Evolutionary conservation across 495 filamentous ascomycete species (phyloP).

Genomic region (Tuber microsphaerosporum): DNA sequence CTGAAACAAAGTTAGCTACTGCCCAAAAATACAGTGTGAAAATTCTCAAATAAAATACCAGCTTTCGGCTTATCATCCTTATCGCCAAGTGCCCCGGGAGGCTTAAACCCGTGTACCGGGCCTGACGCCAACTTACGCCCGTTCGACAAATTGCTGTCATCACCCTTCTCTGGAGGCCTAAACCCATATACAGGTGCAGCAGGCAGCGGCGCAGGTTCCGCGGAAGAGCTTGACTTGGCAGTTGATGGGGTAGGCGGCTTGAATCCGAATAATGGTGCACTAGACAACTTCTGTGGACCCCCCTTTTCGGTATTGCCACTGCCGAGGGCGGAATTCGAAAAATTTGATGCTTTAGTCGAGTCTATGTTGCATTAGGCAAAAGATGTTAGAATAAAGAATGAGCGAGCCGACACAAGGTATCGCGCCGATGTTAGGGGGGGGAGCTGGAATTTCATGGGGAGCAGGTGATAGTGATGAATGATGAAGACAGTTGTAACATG

Average conservation of each 20-base stretch:
- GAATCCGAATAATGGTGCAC: slow-evolving; percentile 24
- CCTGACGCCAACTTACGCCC: slow-evolving; percentile 11
- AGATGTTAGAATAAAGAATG: slow-evolving; percentile 5
- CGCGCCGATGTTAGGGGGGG: not conserved
- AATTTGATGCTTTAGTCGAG: not conserved
- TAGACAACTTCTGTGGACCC: slow-evolving; percentile 15
- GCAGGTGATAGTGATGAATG: not conserved
- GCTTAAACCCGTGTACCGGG: slow-evolving; percentile 29
- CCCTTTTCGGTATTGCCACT: not conserved
- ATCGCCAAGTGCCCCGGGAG: slow-evolving; percentile 12
- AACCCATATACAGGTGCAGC: slow-evolving; percentile 5
- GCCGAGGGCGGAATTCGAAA: not conserved
- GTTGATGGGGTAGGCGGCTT: slow-evolving; percentile 10
- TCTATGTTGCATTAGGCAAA: not conserved
- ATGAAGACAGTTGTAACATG: not conserved
- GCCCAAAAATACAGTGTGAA: not conserved
- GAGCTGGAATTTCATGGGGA: not conserved
- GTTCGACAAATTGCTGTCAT: slow-evolving; percentile 3
- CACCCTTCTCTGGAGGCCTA: slow-evolving; percentile 13
- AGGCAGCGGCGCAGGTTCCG: not conserved
- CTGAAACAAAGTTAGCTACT: slow-evolving; percentile 8
- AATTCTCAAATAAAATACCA: slow-evolving; percentile 9
- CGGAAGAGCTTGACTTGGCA: not conserved
- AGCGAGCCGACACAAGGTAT: not conserved
- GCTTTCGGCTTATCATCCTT: slow-evolving; percentile 16